Conservation (phyloP, 257 asterid genomes). For the Jacaranda copaia region DNA sequence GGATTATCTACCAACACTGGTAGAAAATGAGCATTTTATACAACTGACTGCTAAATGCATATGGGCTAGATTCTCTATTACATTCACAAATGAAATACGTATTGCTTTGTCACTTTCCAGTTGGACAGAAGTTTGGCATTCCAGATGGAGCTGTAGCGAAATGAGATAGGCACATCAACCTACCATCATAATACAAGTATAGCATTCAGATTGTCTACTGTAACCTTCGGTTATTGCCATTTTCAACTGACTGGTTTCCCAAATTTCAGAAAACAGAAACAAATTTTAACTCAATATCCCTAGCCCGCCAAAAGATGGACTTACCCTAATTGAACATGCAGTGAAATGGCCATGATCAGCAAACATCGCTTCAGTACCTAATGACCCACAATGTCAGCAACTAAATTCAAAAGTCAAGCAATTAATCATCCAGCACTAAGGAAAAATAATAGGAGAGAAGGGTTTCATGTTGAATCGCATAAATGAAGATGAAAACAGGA, state of each 20-base stretch:
- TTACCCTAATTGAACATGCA: slow-evolving; percentile 60
- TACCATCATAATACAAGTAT: background rate
- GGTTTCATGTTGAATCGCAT: slow-evolving; percentile 11
- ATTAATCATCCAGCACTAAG: background rate
- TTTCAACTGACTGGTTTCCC: background rate
- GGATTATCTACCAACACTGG: background rate
- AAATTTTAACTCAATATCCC: background rate
- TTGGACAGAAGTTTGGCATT: background rate
- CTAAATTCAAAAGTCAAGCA: slow-evolving; percentile 9
- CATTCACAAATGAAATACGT: too few relatives aligned
- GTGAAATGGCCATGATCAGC: slow-evolving; percentile 81
- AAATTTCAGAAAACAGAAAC: background rate
- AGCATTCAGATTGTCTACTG: background rate
- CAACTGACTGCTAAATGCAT: background rate
- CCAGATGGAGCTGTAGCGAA: background rate
- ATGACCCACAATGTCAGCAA: background rate
- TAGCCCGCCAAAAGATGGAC: slow-evolving; percentile 13
- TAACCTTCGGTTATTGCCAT: background rate
- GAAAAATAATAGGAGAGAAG: background rate
- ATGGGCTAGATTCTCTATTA: background rate
- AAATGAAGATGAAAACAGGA: slow-evolving; percentile 3
- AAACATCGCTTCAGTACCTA: slow-evolving; percentile 83
- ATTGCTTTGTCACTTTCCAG: background rate
- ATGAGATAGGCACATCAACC: background rate
- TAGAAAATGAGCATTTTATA: background rate